These are phyloP conservation scores for Friedmanniomyces endolithicus DNA, from an alignment of 495 filamentous ascomycete genomes.

Conservation along the genomic window DNA sequence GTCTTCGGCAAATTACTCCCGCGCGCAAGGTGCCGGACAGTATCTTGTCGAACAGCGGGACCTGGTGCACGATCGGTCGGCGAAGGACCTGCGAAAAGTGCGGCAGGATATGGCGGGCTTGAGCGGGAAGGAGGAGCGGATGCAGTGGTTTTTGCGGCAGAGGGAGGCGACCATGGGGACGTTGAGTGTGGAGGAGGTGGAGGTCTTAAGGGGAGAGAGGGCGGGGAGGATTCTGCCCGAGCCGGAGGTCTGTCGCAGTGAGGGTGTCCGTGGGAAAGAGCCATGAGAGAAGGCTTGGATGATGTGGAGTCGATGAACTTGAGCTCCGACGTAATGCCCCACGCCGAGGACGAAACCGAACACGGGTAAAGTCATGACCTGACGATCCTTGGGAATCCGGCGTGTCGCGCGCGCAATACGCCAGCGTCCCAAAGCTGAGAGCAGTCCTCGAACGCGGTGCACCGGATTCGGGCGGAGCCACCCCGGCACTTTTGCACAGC, in stretches of 20 bases:
- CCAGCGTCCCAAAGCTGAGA: too few species aligned
- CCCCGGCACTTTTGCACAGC: too few species aligned
- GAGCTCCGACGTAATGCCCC: too few species aligned
- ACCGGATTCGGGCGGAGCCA: too few species aligned
- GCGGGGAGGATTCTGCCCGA: conserved; percentile 23
- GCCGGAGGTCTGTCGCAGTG: conserved; percentile 23
- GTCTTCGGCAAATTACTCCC: conserved; percentile 52
- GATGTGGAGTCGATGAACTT: too few species aligned
- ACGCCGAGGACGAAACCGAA: too few species aligned
- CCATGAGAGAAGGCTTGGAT: neutral
- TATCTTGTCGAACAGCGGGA: conserved; percentile 50
- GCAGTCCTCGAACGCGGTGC: too few species aligned
- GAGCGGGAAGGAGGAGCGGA: conserved; percentile 45
- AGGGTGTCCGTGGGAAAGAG: neutral
- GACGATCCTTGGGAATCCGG: too few species aligned
- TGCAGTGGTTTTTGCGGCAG: conserved; percentile 59
- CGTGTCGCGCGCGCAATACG: too few species aligned
- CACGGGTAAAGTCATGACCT: too few species aligned
- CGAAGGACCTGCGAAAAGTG: conserved; percentile 46
- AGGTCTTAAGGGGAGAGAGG: conserved; percentile 23
- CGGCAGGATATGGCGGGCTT: conserved; percentile 36
- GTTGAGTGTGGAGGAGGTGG: conserved; percentile 8
- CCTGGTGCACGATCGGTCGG: conserved; percentile 48
- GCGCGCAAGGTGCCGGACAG: conserved; percentile 45
- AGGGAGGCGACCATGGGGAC: conserved; percentile 38